Base-by-base conservation (phyloP, 352 stramenopile species). In the Phytophthora sp. region DNA sequence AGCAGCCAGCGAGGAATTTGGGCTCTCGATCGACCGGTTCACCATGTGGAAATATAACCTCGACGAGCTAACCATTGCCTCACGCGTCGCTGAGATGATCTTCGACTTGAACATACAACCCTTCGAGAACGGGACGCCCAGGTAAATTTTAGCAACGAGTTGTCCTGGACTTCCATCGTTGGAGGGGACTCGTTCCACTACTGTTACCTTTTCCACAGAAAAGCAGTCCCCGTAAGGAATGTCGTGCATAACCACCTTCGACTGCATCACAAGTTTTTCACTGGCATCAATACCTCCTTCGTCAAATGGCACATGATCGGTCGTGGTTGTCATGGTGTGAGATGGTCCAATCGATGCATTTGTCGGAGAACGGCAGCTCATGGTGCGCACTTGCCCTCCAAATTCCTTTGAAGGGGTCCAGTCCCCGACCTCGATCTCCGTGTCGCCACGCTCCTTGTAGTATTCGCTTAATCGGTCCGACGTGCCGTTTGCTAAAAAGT, bases 31-130 rank as follows among this genome's bases (percentile, higher is more conserved):
- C 20, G 57, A 76, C 32, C 76, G 77, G 48, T 90, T 89, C 34
- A 89, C 75, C 51, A 83, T 57, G 28, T 92, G 77, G 45, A 87
- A 89, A 49, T 77, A 75, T 24, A 90, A 59, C 20, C 74, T 78
- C 3, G 71, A 77, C 8, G 81, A 90, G 34, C 76, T 78, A 24
- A 21, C 59, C 45, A 89, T 77, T 20, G 80, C 79, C 41, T 90
- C 83, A 11, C 74, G 67, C 30, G 84, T 95, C 12, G 86, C 80
- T 1, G 84, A 91, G 32, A 95, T 92, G 50, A 95, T 95, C 69
- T 94, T 95, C 28, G 84, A 93, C 66, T 95, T 95, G 62, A 94
- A 95, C 84, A 95, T 92, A 52, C 87, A 95, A 4, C 87, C 87
- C 44, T 93, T 95, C 6, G 87, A 94, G 53, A 95, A 95, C 31